A percentile compares a stretch with the other conserved stretches of the same genome.
Evolutionary conservation across 352 stramenopile genomes (phyloP).

Genomic region (Phytophthora vignae): DNA sequence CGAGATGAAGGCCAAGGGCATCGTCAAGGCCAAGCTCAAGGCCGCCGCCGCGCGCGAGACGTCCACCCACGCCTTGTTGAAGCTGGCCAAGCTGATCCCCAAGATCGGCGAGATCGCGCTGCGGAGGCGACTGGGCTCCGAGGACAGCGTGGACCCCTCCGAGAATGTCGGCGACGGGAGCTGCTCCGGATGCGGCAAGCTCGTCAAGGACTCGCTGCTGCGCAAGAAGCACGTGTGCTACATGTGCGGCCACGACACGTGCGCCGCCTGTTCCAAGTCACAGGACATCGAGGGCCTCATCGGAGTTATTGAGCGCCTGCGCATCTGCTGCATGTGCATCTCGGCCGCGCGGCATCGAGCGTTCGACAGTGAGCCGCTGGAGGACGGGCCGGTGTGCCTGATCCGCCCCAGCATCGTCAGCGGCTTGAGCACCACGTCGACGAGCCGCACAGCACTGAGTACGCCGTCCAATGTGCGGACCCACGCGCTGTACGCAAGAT

Average conservation of each 20-base stretch:
- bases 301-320: conserved; percentile 45
- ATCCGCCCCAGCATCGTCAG: conserved; percentile 30
- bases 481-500: conserved; percentile 14
- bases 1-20: conserved; percentile 17
- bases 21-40: conserved; percentile 35
- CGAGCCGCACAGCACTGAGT: conserved; percentile 19
- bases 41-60: conserved; percentile 25
- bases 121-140: conserved; percentile 38
- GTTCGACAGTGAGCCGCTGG: conserved; percentile 36
- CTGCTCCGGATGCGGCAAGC: conserved; percentile 42
- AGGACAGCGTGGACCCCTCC: conserved; percentile 22
- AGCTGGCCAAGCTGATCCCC: conserved; percentile 41
- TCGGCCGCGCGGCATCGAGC: conserved; percentile 37
- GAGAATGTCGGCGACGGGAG: conserved; percentile 25
- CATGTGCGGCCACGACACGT: conserved; percentile 49
- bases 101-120: conserved; percentile 45
- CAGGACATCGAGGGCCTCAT: conserved; percentile 54
- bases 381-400: conserved; percentile 23
- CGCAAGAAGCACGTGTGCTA: conserved; percentile 49
- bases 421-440: conserved; percentile 32
- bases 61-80: conserved; percentile 33
- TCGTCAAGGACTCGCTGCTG: conserved; percentile 40
- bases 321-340: conserved; percentile 54
- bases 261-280: conserved; percentile 41
- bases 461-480: conserved; percentile 18